Conservation (phyloP, 305 asterid species). For the Solanum hybrid region DNA sequence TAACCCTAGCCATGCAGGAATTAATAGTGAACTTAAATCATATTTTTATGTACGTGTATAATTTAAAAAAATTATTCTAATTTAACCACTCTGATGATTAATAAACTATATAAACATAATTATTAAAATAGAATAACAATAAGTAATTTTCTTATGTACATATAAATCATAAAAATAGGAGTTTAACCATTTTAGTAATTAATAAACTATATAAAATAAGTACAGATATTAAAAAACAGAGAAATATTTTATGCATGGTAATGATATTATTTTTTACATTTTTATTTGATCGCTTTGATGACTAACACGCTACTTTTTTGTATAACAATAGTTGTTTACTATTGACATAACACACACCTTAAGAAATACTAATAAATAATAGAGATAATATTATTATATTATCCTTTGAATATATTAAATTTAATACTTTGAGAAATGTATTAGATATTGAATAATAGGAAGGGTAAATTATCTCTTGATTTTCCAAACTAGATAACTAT, state of each 20-base stretch:
- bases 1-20: neutral
- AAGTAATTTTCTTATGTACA: neutral
- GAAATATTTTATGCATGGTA: neutral
- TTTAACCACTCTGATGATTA: neutral
- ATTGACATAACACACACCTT: too few relatives aligned
- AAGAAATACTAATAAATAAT: too few relatives aligned
- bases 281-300: neutral
- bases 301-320: neutral
- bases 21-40: too few relatives aligned
- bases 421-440: too few relatives aligned
- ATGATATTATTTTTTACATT: neutral
- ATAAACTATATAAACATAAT: neutral
- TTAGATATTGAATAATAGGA: too few relatives aligned
- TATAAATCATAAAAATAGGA: neutral
- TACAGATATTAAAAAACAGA: neutral
- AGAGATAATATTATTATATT: too few relatives aligned
- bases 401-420: too few relatives aligned
- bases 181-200: neutral
- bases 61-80: neutral
- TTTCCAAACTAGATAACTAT: too few relatives aligned
- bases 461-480: too few relatives aligned
- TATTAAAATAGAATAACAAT: neutral
- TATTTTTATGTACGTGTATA: neutral
- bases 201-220: neutral
- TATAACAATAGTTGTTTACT: too few relatives aligned